These are phyloP conservation scores for Stagonosporopsis rhizophila DNA, from an alignment of 2,329 filamentous ascomycete species.

Conservation along the genomic window DNA sequence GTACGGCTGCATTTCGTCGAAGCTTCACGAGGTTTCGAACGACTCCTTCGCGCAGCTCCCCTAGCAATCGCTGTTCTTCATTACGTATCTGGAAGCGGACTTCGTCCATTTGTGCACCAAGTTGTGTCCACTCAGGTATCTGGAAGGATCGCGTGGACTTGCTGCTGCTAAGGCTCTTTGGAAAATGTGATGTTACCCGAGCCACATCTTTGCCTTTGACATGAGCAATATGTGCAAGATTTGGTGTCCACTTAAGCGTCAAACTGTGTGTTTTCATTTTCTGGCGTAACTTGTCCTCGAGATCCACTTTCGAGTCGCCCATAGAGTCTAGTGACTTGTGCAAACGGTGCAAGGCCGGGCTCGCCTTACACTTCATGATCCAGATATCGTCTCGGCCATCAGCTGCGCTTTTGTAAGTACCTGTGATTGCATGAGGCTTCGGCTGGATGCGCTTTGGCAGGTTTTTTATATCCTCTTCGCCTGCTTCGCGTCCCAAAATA, in stretches of 20 bases:
- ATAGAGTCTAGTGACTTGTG: conserved; percentile 72
- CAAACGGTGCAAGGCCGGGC: conserved; percentile 67
- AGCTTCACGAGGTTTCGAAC: conserved; percentile 84
- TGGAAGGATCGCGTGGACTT: conserved; percentile 88
- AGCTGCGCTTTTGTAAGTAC: conserved; percentile 44
- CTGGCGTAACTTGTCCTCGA: conserved; percentile 68
- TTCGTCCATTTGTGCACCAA: conserved; percentile 82
- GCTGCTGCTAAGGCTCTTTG: conserved; percentile 73
- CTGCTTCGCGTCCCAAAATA: conserved; percentile 70
- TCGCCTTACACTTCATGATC: conserved; percentile 73
- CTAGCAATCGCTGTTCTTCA: conserved; percentile 85
- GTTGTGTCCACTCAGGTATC: conserved; percentile 79
- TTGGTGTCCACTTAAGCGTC: conserved; percentile 84
- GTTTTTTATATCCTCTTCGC: conserved; percentile 60
- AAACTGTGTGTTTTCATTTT: conserved; percentile 63
- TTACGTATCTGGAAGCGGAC: conserved; percentile 76
- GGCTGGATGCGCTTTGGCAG: conserved; percentile 48
- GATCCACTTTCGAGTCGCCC: conserved; percentile 62
- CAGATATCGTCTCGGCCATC: conserved; percentile 60
- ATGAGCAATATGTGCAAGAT: conserved; percentile 88
- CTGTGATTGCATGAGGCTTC: conserved; percentile 40
- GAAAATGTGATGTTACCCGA: conserved; percentile 47
- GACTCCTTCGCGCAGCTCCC: conserved; percentile 74
- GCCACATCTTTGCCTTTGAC: conserved; percentile 77
- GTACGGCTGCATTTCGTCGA: conserved; percentile 84